phyloP scores from a whole-genome alignment of 495 filamentous ascomycete species.

The Xylaria cubensis region DNA sequence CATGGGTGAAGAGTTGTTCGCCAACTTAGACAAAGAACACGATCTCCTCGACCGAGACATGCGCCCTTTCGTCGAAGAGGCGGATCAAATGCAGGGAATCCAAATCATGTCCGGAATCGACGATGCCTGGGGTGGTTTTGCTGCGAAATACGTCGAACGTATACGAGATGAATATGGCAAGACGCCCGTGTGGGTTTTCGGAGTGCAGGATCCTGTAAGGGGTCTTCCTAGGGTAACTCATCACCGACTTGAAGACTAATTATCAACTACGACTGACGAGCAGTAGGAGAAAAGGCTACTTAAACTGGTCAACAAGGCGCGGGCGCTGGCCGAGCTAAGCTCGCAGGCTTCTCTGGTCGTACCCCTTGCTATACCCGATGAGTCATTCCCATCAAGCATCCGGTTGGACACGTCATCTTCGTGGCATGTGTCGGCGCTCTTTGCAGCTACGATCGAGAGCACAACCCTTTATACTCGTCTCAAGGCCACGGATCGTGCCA shows the following conservation, averaged over 20 bases:
- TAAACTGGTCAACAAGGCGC: conserved; percentile 71
- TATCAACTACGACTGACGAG: conserved; percentile 29
- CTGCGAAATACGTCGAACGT: conserved; percentile 76
- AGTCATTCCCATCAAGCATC: conserved; percentile 63
- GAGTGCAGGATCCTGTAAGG: conserved; percentile 66
- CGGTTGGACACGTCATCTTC: conserved; percentile 67
- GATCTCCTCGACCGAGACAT: conserved; percentile 90
- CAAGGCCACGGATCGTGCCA: conserved; percentile 53
- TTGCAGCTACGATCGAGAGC: conserved; percentile 80
- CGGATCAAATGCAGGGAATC: conserved; percentile 87
- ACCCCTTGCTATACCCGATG: conserved; percentile 71
- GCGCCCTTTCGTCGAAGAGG: conserved; percentile 87
- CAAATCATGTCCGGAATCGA: conserved; percentile 81
- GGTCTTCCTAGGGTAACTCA: conserved; percentile 61
- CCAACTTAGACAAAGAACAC: conserved; percentile 78
- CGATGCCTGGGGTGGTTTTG: conserved; percentile 94
- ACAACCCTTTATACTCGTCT: conserved; percentile 79
- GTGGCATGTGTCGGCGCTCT: conserved; percentile 84
- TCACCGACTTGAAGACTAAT: background rate
- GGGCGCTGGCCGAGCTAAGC: conserved; percentile 69
- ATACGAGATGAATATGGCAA: conserved; percentile 92
- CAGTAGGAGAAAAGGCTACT: conserved; percentile 57
- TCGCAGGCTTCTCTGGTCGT: conserved; percentile 78
- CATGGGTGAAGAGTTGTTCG: conserved; percentile 83
- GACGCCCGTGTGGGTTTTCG: conserved; percentile 84